Base-by-base conservation (phyloP, 306 rosid species). In the Malus orientalis region DNA sequence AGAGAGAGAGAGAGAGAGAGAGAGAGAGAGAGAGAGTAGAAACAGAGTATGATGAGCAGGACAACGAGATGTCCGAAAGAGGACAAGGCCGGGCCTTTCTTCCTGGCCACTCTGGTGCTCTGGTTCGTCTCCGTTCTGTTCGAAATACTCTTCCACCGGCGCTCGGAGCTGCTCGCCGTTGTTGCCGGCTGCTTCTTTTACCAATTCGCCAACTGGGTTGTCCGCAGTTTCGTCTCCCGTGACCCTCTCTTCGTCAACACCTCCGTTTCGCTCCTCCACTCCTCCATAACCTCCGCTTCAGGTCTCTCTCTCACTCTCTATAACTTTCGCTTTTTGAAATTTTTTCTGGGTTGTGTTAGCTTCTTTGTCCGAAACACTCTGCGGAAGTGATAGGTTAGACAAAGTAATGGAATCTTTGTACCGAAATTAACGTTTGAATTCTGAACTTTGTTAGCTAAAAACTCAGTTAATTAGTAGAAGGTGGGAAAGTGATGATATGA, bases 211-310 rank as follows among this genome's bases (percentile, higher is more conserved):
- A 90, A 92, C 73, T 82, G 70, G 78, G 59, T 88, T 63, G n/a
- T 85, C 55, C 89, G 96, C 16, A 13, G 67, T 76, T 71, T 85
- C 78, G 58, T 80, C 79, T 80, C 86, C n/a, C 79, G 63, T 33
- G 93, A 94, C 64, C 87, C 91, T 68, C 91, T 91, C 76, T 87
- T 92, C 51, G 93, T 91, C 69, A 94, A 91, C 80, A 95, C 97
- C 82, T 72, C 91, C 9, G 98, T 94, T 42, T 94, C 98, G 32
- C 98, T 94, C 73, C 86, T 94, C 25, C 98, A 94, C 78, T 90
- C 96, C 79, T 12, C 74, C 62, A 23, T 91, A 71, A 92, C 95
- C 70, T 90, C 97, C 23, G 62, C 87, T 76, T 92, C 97, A 86
- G 98, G 97, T 91, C 65, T 36, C 40, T 36, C 40, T 51, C 15